phyloP scores from a whole-genome alignment of 768 basidiomycete genomes.

The Tricholoma matsutake region DNA sequence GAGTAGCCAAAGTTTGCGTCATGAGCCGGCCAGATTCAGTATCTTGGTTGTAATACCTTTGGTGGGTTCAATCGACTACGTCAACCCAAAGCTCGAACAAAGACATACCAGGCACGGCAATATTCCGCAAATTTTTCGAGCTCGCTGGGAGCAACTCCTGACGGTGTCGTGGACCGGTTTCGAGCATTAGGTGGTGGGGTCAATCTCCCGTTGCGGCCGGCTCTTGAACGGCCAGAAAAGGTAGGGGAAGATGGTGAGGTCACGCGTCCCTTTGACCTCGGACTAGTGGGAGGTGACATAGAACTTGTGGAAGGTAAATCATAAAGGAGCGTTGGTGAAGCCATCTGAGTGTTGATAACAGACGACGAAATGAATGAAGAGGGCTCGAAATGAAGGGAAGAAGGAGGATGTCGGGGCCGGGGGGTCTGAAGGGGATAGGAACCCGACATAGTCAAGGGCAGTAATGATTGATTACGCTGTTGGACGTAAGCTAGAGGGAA shows the following conservation, averaged over 20 bases:
- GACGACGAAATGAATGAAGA: slow-evolving; percentile 44
- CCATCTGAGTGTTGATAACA: slow-evolving; percentile 38
- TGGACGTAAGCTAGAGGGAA: background rate
- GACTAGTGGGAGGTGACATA: slow-evolving; percentile 57
- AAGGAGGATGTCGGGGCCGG: slow-evolving; percentile 58
- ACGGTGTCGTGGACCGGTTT: slow-evolving; percentile 67
- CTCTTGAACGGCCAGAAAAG: slow-evolving; percentile 46
- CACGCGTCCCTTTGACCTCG: slow-evolving; percentile 38
- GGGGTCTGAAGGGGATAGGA: slow-evolving; percentile 64
- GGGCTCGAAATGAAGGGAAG: slow-evolving; percentile 55
- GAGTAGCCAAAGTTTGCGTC: slow-evolving; percentile 76
- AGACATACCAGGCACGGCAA: slow-evolving; percentile 72
- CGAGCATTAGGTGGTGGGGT: slow-evolving; percentile 58
- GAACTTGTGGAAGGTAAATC: slow-evolving; percentile 64
- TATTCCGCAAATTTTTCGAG: slow-evolving; percentile 75
- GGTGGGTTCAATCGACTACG: slow-evolving; percentile 1
- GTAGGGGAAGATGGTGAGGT: slow-evolving; percentile 60
- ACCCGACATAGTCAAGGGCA: slow-evolving; percentile 43
- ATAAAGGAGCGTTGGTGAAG: slow-evolving; percentile 68
- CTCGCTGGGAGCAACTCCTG: slow-evolving; percentile 62
- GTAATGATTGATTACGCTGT: background rate
- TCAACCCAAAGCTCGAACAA: background rate
- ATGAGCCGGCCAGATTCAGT: slow-evolving; percentile 74
- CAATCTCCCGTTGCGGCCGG: slow-evolving; percentile 47
- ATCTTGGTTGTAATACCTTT: slow-evolving; percentile 83